These are phyloP conservation scores for Hibiscus mutabilis DNA, from an alignment of 345 rosid species.

Conservation along the genomic window DNA sequence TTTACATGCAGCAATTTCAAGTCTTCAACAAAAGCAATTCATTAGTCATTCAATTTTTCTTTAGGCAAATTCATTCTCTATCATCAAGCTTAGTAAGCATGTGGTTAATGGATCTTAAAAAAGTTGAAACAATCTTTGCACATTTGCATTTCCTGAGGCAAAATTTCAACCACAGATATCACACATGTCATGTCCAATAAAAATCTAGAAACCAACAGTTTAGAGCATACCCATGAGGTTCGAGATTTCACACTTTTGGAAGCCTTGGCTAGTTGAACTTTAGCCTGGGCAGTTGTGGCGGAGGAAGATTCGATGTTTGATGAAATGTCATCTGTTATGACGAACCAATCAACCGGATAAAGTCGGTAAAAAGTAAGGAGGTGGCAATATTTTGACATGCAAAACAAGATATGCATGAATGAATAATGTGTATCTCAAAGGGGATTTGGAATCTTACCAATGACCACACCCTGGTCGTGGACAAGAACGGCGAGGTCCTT, in stretches of 20 bases:
- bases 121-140: neutral
- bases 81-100: neutral
- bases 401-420: constrained; percentile 1
- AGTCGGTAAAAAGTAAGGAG: neutral
- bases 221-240: constrained; percentile 48
- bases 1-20: neutral
- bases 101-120: neutral
- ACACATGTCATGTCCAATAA: neutral
- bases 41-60: neutral
- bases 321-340: constrained; percentile 45
- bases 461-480: constrained; percentile 60
- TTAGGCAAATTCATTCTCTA: neutral
- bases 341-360: neutral
- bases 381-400: constrained; percentile 1
- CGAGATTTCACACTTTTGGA: constrained; percentile 51
- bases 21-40: neutral
- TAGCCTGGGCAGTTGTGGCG: constrained; percentile 41
- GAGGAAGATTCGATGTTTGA: constrained; percentile 51
- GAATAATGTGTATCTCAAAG: neutral
- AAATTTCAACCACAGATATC: neutral
- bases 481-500: constrained; percentile 67
- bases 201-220: neutral
- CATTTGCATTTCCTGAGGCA: neutral
- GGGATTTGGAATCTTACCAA: constrained; percentile 35
- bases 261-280: constrained; percentile 45